A percentile compares a stretch with the other conserved stretches of the same genome.
Evolutionary conservation across 805 yeast genomes (phyloP).

Genomic region (Ogataea sp.): DNA sequence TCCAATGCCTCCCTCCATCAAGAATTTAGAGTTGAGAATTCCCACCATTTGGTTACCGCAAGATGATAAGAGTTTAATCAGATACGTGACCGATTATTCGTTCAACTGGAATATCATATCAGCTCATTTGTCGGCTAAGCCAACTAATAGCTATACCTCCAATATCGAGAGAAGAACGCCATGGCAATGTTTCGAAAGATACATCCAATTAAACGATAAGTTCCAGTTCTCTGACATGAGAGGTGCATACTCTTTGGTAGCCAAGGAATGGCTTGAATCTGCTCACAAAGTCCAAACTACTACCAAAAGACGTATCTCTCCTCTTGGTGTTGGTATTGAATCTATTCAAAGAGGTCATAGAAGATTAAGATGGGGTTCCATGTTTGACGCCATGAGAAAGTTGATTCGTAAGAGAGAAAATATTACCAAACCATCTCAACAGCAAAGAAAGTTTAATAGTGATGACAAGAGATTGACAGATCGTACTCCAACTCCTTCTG

Average conservation of each 20-base stretch:
- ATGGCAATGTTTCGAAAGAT: constrained; percentile 98
- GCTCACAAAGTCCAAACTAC: constrained; percentile 85
- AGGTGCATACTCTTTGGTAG: constrained; percentile 75
- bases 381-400: constrained; percentile 93
- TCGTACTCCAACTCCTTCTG: constrained; percentile 77
- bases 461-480: constrained; percentile 28
- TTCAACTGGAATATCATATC: constrained; percentile 93
- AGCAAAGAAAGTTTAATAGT: constrained; percentile 27
- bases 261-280: constrained; percentile 88
- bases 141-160: constrained; percentile 67
- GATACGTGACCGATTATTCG: constrained; percentile 75
- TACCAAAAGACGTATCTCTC: constrained; percentile 82
- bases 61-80: constrained; percentile 76
- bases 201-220: constrained; percentile 83
- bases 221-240: constrained; percentile 82
- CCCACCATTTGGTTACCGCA: constrained; percentile 97
- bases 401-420: constrained; percentile 83
- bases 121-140: constrained; percentile 60
- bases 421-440: constrained; percentile 50
- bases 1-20: constrained; percentile 83
- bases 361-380: constrained; percentile 89
- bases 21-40: constrained; percentile 71
- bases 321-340: constrained; percentile 89
- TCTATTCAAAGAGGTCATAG: constrained; percentile 91
- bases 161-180: constrained; percentile 94